Evolutionary conservation across 2,329 filamentous ascomycete species (phyloP).

Genomic region (Aspergillus niger): DNA sequence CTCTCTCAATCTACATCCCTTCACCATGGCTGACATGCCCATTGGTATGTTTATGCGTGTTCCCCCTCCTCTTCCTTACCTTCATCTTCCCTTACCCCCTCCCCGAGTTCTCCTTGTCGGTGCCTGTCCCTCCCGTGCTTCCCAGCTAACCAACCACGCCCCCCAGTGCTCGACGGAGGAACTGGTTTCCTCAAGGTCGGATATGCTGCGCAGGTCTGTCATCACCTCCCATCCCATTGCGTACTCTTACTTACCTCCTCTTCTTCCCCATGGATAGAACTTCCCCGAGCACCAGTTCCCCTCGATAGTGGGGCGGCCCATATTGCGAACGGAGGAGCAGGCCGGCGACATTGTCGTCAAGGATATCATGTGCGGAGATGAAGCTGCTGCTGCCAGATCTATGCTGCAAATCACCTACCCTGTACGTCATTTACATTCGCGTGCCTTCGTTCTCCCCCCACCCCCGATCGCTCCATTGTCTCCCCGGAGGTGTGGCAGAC

Average conservation of each 20-base stretch:
- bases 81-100: constrained; percentile 26
- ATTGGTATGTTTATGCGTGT: constrained; percentile 43
- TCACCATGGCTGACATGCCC: constrained; percentile 51
- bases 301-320: constrained; percentile 95
- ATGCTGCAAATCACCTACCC: constrained; percentile 99
- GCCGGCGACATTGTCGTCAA: constrained; percentile 75
- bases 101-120: constrained; percentile 7
- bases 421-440: constrained; percentile 48
- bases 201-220: constrained; percentile 80
- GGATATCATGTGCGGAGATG: constrained; percentile 99
- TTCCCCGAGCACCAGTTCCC: constrained; percentile 99
- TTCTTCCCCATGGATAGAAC: constrained; percentile 62
- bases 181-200: constrained; percentile 99
- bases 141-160: constrained; percentile 31
- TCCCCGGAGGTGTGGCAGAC: constrained; percentile 17
- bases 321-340: constrained; percentile 93
- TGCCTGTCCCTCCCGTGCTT: constrained; percentile 13
- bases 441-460: constrained; percentile 17
- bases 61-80: constrained; percentile 12
- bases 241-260: constrained; percentile 1
- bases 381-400: constrained; percentile 89
- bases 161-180: constrained; percentile 93
- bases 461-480: constrained; percentile 1
- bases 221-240: no score
- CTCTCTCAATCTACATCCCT: constrained; percentile 3